Evolutionary conservation across 2,329 filamentous ascomycete genomes (phyloP).

Genomic region (Mycosphaerella sp.): DNA sequence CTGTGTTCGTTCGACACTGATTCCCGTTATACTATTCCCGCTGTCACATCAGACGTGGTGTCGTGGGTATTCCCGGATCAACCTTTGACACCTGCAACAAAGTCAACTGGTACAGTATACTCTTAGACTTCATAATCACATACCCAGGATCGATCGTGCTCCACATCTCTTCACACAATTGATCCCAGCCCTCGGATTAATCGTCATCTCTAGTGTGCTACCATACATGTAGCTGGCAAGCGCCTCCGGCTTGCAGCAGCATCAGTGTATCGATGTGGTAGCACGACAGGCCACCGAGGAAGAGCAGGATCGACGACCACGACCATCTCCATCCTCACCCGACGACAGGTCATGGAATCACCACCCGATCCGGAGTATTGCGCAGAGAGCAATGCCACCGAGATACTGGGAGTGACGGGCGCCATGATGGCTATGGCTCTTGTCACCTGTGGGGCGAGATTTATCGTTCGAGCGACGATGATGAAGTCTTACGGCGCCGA

Average conservation of each 20-base stretch:
- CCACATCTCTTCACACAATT: not conserved
- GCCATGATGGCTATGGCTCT: conserved; percentile 20
- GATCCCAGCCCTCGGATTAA: not conserved
- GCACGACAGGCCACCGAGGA: not conserved
- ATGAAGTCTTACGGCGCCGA: conserved; percentile 46
- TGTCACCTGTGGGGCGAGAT: conserved; percentile 19
- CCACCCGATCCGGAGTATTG: conserved; percentile 20
- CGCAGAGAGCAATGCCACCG: conserved; percentile 21
- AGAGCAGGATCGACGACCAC: not conserved
- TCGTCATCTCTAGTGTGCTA: not conserved
- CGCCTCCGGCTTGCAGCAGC: not conserved
- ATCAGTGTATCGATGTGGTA: not conserved
- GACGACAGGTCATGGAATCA: conserved; percentile 5
- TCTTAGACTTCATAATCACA: not conserved
- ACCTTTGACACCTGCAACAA: not conserved
- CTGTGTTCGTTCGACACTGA: not conserved
- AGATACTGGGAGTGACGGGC: conserved; percentile 24
- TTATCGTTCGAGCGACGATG: conserved; percentile 40
- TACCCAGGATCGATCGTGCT: not conserved
- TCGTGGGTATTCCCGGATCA: not conserved
- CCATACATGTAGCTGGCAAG: not conserved
- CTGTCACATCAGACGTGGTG: not conserved
- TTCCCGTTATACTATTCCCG: not conserved
- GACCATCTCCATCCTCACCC: conserved; percentile 6
- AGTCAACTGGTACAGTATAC: not conserved